Conservation (phyloP, 257 asterid genomes). For the Schizonepeta tenuifolia region DNA sequence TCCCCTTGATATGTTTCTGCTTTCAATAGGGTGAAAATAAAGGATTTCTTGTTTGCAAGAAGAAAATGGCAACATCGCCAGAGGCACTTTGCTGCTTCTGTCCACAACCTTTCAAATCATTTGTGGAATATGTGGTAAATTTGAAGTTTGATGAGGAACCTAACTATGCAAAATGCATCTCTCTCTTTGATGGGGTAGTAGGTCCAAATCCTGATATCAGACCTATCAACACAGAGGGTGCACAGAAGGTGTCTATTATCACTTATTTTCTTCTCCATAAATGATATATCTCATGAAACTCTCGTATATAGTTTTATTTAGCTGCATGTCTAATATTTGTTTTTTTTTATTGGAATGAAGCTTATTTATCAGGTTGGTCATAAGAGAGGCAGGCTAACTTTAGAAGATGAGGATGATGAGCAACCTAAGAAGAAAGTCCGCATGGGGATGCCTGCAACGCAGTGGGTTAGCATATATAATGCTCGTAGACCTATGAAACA, state of each 20-base stretch:
- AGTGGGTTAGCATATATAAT: constrained; percentile 84
- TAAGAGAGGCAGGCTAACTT: constrained; percentile 69
- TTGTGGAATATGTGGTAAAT: constrained; percentile 74
- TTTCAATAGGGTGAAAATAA: constrained; percentile 75
- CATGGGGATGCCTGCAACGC: constrained; percentile 78
- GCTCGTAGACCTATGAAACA: constrained; percentile 91
- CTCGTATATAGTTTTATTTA: not conserved
- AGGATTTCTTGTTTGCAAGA: constrained; percentile 85
- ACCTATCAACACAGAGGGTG: constrained; percentile 90
- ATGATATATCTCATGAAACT: not conserved
- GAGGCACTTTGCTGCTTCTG: constrained; percentile 71
- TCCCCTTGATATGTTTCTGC: constrained; percentile 12
- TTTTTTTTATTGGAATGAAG: constrained; percentile 43
- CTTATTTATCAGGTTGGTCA: constrained; percentile 74
- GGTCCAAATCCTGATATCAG: constrained; percentile 76
- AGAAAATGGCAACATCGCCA: constrained; percentile 84
- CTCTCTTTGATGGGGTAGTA: constrained; percentile 78
- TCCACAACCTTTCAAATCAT: constrained; percentile 66
- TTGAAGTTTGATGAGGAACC: constrained; percentile 91
- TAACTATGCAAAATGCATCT: constrained; percentile 66
- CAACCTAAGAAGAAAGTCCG: constrained; percentile 83
- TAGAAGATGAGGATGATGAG: constrained; percentile 74
- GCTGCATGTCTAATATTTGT: constrained; percentile 29
- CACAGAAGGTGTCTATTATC: constrained; percentile 64
- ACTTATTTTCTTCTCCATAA: constrained; percentile 15